Base-by-base conservation (phyloP, 1,284 basidiomycete genomes). In the Polyporus tsugae region DNA sequence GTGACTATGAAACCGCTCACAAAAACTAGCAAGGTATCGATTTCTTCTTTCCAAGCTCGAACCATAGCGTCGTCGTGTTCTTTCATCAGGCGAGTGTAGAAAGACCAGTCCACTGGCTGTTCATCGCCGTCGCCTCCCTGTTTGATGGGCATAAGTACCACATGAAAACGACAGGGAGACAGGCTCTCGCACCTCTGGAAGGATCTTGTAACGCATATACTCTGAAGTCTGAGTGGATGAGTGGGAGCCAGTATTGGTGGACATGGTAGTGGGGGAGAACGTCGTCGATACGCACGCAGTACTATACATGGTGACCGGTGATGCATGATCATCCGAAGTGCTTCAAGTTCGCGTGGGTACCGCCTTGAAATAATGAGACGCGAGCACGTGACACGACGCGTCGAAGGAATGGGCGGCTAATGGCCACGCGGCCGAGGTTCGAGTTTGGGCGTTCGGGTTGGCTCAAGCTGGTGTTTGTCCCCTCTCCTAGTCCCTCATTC, bases 11-110 rank as follows among this genome's bases (percentile, higher is more conserved):
- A 55, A 64, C 13, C 2, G 63, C 73, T 36, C 62, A 74, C 73
- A 44, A 73, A 73, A 7, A 74, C 73, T 3, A 74, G 65, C 5
- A 74, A 42, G 25, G 70, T 70, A 44, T 74, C 73, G 6, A 74
- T 66, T 49, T 74, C 72, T 46, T 74, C 73, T 44, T 73, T 74
- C 73, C 72, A 73, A 4, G 60, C 65, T n/a, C 64, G 64, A 0
- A 74, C 64, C 64, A 73, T 69, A 9, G 53, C 62, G 33, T 73
- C 72, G 61, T 74, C 73, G 41, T 66, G 49, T 29, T 67, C 49
- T 36, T 66, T 70, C 66, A 74, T 70, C 1, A 64, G 44, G 19
- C 44, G 25, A 4, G 70, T 64, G 57, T 72, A 74, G 5, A 52
- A 57, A 2, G 64, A 38, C 73, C 73, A 74, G 11, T 65, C 59